Evolutionary conservation across 2,329 filamentous ascomycete genomes (phyloP), one percentile per base, ranked within the genome.

Genomic region (Xylariomycetidae sp.): DNA sequence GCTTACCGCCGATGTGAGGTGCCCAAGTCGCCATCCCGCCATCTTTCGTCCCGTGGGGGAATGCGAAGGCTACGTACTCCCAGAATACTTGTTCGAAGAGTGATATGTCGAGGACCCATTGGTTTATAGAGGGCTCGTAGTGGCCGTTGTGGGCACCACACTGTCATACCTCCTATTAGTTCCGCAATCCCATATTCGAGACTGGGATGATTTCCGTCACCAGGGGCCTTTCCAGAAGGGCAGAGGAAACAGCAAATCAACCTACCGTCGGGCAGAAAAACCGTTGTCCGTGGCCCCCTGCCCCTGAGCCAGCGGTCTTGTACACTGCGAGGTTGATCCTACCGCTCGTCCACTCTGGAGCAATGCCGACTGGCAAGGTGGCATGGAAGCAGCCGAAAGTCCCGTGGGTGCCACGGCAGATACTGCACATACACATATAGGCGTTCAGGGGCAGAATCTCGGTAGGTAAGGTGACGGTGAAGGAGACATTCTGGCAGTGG

Each of bases 101-200:
- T 30, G 63, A 63, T 0, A 57, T 56, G 1, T 64, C 54, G 4
- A 63, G 41, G 3, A 54, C 53, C 66, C 66, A 71, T 9, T 53
- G 42, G 14, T 47, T 48, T 4, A 53, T 48, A 13, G 50, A 44
- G 2, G 58, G 31, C 15, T 53, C 57, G 13, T 56, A 45, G 31
- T 62, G 58, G 4, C 59, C 60, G n/a, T 69, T 52, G 36, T 70
- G 67, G 33, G 63, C 63, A 30, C 68, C 65, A 35, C 68, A 71
- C 0, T 61, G 10, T 51, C 68, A 72, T 38, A 70, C 70, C 39
- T n/a, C n/a, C n/a, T n/a, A n/a, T n/a, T n/a, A n/a, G n/a, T n/a
- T n/a, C n/a, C n/a, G n/a, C n/a, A n/a, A n/a, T n/a, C n/a, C n/a
- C n/a, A n/a, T n/a, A n/a, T n/a, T n/a, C n/a, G n/a, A n/a, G n/a